Evolutionary conservation across 75 land plant species (phyloP).

Genomic region (Sequoiadendron giganteum): DNA sequence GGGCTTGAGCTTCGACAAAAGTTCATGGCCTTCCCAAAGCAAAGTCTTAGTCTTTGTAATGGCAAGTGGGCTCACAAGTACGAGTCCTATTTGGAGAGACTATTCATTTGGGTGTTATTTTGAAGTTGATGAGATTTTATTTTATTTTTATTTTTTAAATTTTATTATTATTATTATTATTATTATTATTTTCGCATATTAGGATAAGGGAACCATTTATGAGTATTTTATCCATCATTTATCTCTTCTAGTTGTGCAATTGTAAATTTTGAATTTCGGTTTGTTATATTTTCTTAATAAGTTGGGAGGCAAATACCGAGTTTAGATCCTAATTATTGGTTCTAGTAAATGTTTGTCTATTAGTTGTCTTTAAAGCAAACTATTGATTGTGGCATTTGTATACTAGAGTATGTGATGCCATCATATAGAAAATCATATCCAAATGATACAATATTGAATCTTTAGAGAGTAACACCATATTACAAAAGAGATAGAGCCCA

Average conservation of each 20-base stretch:
- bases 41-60: no score
- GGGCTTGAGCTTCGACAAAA: no score
- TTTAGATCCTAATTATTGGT: background rate
- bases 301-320: background rate
- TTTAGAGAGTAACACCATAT: slow-evolving; percentile 90
- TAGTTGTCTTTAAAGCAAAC: background rate
- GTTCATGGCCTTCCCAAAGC: no score
- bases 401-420: slow-evolving; percentile 89
- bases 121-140: no score
- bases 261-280: background rate
- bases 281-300: background rate
- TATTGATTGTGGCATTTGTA: slow-evolving; percentile 22
- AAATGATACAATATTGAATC: slow-evolving; percentile 94
- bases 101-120: no score
- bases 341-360: background rate
- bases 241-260: background rate
- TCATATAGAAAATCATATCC: no score
- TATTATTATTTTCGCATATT: no score
- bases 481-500: slow-evolving; percentile 95
- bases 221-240: background rate
- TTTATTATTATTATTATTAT: no score
- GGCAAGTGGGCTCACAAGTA: no score
- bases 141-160: no score
- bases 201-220: background rate
- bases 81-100: no score